Evolutionary conservation across 257 asterid species (phyloP), one percentile per base, ranked within the genome.

Genomic region (Solanum sejunctum): DNA sequence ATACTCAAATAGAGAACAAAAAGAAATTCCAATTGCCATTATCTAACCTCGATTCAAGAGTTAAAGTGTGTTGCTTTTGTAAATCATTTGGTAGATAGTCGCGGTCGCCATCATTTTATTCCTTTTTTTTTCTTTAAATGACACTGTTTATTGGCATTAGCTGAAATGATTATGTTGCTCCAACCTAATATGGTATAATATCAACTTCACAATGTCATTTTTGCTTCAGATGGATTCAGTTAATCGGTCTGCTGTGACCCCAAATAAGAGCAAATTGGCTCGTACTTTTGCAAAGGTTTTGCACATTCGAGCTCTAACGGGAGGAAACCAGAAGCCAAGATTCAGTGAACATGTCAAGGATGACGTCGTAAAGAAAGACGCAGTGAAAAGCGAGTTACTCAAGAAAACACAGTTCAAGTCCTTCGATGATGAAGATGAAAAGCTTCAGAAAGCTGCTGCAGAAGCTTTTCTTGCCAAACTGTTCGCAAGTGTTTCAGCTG

Each of bases 401-500:
- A 90, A 82, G 72, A 52, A 79, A 10, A 15, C 80, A 6, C 84
- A 80, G 20, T 28, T 26, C 55, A 84, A 84, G 23, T 28, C 87
- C 8, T 70, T 61, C 11, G 77, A 45, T 77, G 85, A 64, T 47
- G 89, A 83, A 67, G 89, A 88, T 1, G 88, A 87, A 61, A 90
- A 84, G 89, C 64, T 75, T 5, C 85, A 83, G 11, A 85, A 80
- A 75, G 89, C 85, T 2, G 86, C 89, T 9, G 69, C 75, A 10
- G 97, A 89, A 82, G 98, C 97, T 23, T 95, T 93, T 67, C 66
- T 93, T 47, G 95, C 98, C n/a, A 93, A 91, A 87, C 79, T 96
- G 5, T 95, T 96, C 51, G 98, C 98, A 9, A 86, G 90, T 41
- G 2, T 94, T 17, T 95, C 99, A 1, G 63, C 95, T 1, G 67